Percentiles rank a stretch among this genome's conserved stretches.
phyloP scores from a whole-genome alignment of 805 yeast species.

The Maudiozyma pseudohumilis region DNA sequence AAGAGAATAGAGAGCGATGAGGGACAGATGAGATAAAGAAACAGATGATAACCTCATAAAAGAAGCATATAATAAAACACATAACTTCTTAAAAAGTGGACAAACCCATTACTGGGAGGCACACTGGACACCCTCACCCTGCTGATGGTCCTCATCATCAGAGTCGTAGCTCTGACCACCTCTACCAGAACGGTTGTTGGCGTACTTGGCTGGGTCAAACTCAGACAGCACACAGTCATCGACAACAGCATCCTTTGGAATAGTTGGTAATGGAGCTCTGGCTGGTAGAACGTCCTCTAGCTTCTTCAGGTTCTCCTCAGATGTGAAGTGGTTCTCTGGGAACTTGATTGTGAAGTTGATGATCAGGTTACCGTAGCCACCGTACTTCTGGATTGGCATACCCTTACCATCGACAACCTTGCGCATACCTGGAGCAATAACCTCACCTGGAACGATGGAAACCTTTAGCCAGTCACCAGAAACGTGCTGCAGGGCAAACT shows the following conservation, averaged over 20 bases:
- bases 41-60: background rate
- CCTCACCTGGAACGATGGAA: conserved; percentile 81
- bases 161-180: conserved; percentile 36
- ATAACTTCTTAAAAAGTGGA: background rate
- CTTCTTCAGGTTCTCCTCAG: conserved; percentile 61
- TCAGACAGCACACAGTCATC: conserved; percentile 73
- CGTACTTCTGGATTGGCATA: conserved; percentile 90
- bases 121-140: conserved; percentile 49
- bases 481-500: conserved; percentile 75
- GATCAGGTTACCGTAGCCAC: conserved; percentile 80
- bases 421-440: conserved; percentile 70
- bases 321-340: conserved; percentile 67
- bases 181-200: conserved; percentile 30
- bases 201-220: conserved; percentile 55
- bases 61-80: background rate
- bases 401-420: conserved; percentile 89
- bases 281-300: conserved; percentile 76
- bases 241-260: conserved; percentile 66
- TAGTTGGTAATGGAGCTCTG: conserved; percentile 40
- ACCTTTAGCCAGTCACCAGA: conserved; percentile 87
- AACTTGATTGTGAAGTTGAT: conserved; percentile 80
- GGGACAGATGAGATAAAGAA: background rate
- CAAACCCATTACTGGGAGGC: conserved; percentile 60
- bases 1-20: background rate
- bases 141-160: conserved; percentile 44